These are phyloP conservation scores for Mycena capillaripes DNA, from an alignment of 768 basidiomycete species.

Conservation along the genomic window DNA sequence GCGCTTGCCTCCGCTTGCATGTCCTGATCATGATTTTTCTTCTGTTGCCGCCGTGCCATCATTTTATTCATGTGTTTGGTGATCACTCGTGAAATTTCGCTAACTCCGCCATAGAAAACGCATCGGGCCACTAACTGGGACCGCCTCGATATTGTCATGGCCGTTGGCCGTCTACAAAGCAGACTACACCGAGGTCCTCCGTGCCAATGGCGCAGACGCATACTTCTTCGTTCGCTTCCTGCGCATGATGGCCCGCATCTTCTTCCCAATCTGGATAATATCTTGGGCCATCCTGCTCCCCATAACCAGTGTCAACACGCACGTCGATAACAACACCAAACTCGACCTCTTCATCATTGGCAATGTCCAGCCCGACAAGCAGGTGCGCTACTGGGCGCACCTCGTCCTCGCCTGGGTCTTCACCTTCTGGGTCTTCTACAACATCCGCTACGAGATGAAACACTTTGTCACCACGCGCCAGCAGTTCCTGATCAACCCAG, in stretches of 20 bases:
- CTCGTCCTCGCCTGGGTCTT: constrained; percentile 82
- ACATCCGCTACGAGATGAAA: constrained; percentile 84
- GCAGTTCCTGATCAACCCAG: constrained; percentile 80
- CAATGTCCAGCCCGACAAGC: constrained; percentile 69
- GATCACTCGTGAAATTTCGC: background rate
- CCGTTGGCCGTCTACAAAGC: constrained; percentile 72
- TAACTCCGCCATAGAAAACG: constrained; percentile 64
- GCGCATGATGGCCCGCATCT: constrained; percentile 84
- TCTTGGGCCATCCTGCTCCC: constrained; percentile 92
- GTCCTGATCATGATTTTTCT: too few relatives aligned
- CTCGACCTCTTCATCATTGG: constrained; percentile 86
- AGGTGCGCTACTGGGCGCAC: constrained; percentile 82
- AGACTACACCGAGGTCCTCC: constrained; percentile 72
- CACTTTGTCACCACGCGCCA: constrained; percentile 88
- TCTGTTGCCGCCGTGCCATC: background rate
- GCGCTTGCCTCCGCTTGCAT: too few relatives aligned
- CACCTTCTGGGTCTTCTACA: constrained; percentile 91
- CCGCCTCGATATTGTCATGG: constrained; percentile 69
- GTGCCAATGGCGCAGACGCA: constrained; percentile 87
- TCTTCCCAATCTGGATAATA: constrained; percentile 92
- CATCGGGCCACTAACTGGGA: constrained; percentile 60
- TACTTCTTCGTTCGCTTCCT: constrained; percentile 95
- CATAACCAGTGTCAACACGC: constrained; percentile 70
- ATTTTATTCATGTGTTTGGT: background rate
- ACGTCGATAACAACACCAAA: constrained; percentile 60